Percentiles rank a stretch among this genome's conserved stretches.
Evolutionary conservation across 1,139 yeast genomes (phyloP).

Genomic region (Yamadazyma sp.): DNA sequence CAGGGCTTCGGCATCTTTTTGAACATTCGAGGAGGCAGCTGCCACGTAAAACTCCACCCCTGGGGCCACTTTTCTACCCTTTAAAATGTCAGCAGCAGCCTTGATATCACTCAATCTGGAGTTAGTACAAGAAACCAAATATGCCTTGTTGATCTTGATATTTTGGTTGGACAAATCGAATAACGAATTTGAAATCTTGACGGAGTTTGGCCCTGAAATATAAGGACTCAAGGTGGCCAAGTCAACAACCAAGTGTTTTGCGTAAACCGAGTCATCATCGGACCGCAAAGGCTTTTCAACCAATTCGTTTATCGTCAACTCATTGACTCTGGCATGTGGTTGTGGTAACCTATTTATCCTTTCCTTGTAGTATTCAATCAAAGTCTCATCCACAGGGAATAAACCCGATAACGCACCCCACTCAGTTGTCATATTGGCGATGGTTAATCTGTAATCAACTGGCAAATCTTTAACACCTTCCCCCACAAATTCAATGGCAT

Average conservation of each 20-base stretch:
- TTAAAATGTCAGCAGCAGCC: conserved; percentile 89
- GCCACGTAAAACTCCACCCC: conserved; percentile 96
- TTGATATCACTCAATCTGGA: conserved; percentile 88
- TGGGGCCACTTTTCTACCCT: conserved; percentile 77
- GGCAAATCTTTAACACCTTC: conserved; percentile 74
- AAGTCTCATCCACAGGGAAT: conserved; percentile 85
- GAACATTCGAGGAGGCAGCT: conserved; percentile 93
- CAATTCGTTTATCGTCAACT: conserved; percentile 52
- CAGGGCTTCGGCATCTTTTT: conserved; percentile 80
- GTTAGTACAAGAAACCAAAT: conserved; percentile 96
- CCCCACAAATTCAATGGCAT: conserved; percentile 95
- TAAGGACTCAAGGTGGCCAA: conserved; percentile 84
- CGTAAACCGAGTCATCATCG: conserved; percentile 79
- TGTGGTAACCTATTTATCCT: conserved; percentile 67
- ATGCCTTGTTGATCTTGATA: conserved; percentile 86
- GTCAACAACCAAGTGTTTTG: conserved; percentile 82
- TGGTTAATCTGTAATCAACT: conserved; percentile 89
- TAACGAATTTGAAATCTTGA: conserved; percentile 80
- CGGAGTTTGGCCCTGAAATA: conserved; percentile 96
- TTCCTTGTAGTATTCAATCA: conserved; percentile 73
- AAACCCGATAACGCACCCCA: conserved; percentile 99
- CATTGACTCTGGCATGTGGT: conserved; percentile 84
- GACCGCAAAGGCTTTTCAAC: conserved; percentile 48
- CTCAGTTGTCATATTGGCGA: conserved; percentile 98
- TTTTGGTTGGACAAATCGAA: conserved; percentile 70